Evolutionary conservation across 768 basidiomycete genomes (phyloP).

Genomic region (Boletus huronensis): DNA sequence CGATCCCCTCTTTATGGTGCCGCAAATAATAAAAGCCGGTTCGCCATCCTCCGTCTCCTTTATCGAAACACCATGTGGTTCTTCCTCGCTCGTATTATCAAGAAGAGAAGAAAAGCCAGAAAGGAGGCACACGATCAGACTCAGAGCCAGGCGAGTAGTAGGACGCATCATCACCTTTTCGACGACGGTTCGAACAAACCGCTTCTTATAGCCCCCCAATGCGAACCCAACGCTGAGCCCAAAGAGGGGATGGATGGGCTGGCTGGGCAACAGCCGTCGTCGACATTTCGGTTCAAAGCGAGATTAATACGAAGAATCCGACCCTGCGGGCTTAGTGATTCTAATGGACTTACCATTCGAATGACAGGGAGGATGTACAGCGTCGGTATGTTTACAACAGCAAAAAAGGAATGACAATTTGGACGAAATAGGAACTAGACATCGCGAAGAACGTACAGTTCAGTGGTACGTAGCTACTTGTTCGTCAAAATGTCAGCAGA

Average conservation of each 20-base stretch:
- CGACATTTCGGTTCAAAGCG: constrained; percentile 1
- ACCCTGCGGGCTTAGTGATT: too few species aligned
- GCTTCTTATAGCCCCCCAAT: background rate
- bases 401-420: too few species aligned
- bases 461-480: background rate
- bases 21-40: background rate
- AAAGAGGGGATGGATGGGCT: background rate
- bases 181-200: too few species aligned
- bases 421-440: too few species aligned
- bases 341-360: too few species aligned
- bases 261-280: background rate
- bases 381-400: background rate
- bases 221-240: background rate
- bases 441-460: too few species aligned
- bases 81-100: too few species aligned
- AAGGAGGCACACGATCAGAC: too few species aligned
- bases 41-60: background rate
- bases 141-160: too few species aligned
- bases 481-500: too few species aligned
- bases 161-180: background rate
- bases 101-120: too few species aligned
- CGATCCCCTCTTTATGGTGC: background rate
- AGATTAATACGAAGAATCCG: background rate
- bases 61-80: constrained; percentile 6
- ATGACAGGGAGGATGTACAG: too few species aligned